These are phyloP conservation scores for Diplodia seriata DNA, from an alignment of 2,329 filamentous ascomycete genomes.

Conservation along the genomic window DNA sequence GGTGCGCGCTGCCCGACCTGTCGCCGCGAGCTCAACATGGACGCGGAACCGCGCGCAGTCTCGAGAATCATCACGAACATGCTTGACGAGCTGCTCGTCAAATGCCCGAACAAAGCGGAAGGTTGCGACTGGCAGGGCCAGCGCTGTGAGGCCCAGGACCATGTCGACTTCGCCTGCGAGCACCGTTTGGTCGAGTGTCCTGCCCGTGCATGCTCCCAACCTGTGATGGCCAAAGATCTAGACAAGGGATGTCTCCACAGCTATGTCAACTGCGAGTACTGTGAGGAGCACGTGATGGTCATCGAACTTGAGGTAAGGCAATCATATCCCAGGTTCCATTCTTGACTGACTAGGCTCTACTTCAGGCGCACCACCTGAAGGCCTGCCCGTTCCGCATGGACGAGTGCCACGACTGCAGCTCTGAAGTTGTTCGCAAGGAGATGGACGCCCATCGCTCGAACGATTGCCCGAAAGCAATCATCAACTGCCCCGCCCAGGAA, in stretches of 20 bases:
- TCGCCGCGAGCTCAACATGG: constrained; percentile 49
- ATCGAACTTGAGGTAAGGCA: constrained; percentile 58
- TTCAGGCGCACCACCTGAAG: constrained; percentile 52
- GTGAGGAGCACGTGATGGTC: constrained; percentile 61
- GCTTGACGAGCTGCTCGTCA: constrained; percentile 66
- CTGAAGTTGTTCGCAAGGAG: constrained; percentile 51
- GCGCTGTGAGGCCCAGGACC: constrained; percentile 63
- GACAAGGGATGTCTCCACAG: constrained; percentile 62
- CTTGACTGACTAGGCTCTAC: constrained; percentile 46
- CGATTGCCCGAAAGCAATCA: constrained; percentile 51
- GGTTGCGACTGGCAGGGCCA: constrained; percentile 63
- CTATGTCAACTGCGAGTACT: constrained; percentile 60
- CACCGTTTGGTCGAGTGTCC: constrained; percentile 63
- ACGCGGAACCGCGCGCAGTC: constrained; percentile 45
- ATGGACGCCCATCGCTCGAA: constrained; percentile 51
- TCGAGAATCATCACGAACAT: constrained; percentile 66
- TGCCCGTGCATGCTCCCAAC: constrained; percentile 56
- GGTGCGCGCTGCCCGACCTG: constrained; percentile 63
- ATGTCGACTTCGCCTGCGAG: constrained; percentile 67
- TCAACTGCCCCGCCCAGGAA: constrained; percentile 53
- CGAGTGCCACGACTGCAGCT: constrained; percentile 52
- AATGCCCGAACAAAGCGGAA: constrained; percentile 62
- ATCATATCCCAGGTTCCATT: constrained; percentile 2
- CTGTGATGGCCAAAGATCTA: constrained; percentile 62
- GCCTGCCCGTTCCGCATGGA: constrained; percentile 59